A percentile compares a stretch with the other conserved stretches of the same genome.
Conservation (phyloP, 2,329 filamentous ascomycete species). For the Clonostachys solani region DNA sequence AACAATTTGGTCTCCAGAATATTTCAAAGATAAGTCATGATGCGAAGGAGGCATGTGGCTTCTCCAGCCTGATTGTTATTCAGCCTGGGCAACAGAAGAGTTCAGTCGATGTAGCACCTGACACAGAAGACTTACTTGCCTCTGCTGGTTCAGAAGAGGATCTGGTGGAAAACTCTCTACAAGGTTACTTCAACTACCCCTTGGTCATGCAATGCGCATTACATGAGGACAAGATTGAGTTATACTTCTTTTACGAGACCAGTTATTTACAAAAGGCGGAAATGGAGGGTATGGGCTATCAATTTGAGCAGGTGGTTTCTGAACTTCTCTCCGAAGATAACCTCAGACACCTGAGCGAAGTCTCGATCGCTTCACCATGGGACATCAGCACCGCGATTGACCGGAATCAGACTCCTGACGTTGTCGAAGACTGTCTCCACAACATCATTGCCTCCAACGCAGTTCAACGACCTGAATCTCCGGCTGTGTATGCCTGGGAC, state of each 20-base stretch:
- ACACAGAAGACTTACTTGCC: not conserved
- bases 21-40: slow-evolving; percentile 6
- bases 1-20: slow-evolving; percentile 12
- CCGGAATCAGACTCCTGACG: slow-evolving; percentile 15
- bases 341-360: not conserved
- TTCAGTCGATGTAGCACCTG: not conserved
- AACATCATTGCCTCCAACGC: slow-evolving; percentile 4
- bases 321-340: not conserved
- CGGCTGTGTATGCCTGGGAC: slow-evolving; percentile 37
- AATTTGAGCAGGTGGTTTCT: not conserved
- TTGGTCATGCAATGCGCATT: not conserved
- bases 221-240: not conserved
- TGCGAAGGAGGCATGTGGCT: slow-evolving; percentile 6
- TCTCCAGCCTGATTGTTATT: slow-evolving; percentile 8
- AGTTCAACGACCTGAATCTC: slow-evolving; percentile 13
- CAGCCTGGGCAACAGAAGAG: slow-evolving; percentile 2
- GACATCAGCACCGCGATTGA: slow-evolving; percentile 16
- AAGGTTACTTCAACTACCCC: slow-evolving; percentile 3
- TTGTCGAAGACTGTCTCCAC: slow-evolving; percentile 1
- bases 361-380: slow-evolving; percentile 1
- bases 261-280: not conserved
- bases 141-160: not conserved
- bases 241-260: slow-evolving; percentile 2
- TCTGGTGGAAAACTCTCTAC: slow-evolving; percentile 5
- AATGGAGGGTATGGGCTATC: not conserved